Conservation (phyloP, 495 filamentous ascomycete genomes). For the Xylaria palmicola region DNA sequence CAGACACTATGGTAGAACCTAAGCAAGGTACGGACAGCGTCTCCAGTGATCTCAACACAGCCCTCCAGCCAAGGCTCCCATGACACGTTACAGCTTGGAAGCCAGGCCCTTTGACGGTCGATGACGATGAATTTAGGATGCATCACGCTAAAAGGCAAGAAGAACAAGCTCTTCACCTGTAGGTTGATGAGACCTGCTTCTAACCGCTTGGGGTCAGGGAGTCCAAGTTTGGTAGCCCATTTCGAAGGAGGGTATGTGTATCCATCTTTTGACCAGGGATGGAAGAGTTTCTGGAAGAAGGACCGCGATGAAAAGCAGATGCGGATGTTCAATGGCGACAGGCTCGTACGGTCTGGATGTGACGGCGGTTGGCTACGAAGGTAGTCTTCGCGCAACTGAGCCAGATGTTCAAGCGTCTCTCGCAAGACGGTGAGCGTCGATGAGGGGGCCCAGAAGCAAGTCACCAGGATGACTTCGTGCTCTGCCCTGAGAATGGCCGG, state of each 20-base stretch:
- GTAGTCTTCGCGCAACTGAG: slow-evolving; percentile 34
- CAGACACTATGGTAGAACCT: slow-evolving; percentile 60
- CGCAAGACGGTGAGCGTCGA: slow-evolving; percentile 48
- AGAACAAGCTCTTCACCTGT: slow-evolving; percentile 66
- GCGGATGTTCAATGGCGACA: slow-evolving; percentile 44
- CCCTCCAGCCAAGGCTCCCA: slow-evolving; percentile 77
- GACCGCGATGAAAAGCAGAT: slow-evolving; percentile 68
- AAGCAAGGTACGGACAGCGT: slow-evolving; percentile 52
- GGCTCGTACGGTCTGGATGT: not conserved
- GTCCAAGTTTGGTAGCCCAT: slow-evolving; percentile 58
- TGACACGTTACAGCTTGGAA: slow-evolving; percentile 74
- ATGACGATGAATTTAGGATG: slow-evolving; percentile 75
- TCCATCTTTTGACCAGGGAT: slow-evolving; percentile 55
- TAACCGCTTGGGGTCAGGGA: slow-evolving; percentile 54
- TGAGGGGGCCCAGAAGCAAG: slow-evolving; percentile 74
- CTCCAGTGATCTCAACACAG: slow-evolving; percentile 59
- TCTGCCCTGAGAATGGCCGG: slow-evolving; percentile 56
- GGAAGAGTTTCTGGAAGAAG: slow-evolving; percentile 66
- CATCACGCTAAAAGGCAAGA: slow-evolving; percentile 72
- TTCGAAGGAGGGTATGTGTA: slow-evolving; percentile 54
- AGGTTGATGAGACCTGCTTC: slow-evolving; percentile 55
- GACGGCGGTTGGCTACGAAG: slow-evolving; percentile 19
- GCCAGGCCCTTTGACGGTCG: slow-evolving; percentile 57
- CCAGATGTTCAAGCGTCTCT: slow-evolving; percentile 52
- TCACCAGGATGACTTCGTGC: slow-evolving; percentile 67